phyloP scores from a whole-genome alignment of 306 rosid genomes.

The Echinosophora koreensis region DNA sequence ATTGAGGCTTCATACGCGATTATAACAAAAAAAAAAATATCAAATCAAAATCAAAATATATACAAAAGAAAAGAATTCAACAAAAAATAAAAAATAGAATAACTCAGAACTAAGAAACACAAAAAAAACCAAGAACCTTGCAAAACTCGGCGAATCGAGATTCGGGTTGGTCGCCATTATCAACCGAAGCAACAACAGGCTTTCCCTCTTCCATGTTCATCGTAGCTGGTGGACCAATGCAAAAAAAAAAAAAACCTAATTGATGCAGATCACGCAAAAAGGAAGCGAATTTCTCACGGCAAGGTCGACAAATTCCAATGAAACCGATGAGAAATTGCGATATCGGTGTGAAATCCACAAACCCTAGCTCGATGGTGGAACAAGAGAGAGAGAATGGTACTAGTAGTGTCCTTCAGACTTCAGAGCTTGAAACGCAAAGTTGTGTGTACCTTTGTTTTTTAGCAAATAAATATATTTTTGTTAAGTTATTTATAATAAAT shows the following conservation, averaged over 20 bases:
- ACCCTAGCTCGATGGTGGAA: slow-evolving; percentile 37
- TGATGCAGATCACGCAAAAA: slow-evolving; percentile 19
- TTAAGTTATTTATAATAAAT: too few relatives aligned
- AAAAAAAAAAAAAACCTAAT: slow-evolving; percentile 47
- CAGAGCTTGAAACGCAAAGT: background rate
- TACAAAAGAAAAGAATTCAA: background rate
- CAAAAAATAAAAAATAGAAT: too few relatives aligned
- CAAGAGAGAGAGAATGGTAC: background rate
- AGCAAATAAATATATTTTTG: too few relatives aligned
- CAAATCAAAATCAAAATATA: background rate
- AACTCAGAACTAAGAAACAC: background rate
- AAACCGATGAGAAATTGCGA: background rate
- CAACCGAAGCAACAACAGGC: slow-evolving; percentile 32
- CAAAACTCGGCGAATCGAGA: slow-evolving; percentile 69
- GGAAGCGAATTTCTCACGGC: background rate
- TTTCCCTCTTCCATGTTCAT: slow-evolving; percentile 65
- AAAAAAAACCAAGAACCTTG: slow-evolving; percentile 61
- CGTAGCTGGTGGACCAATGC: slow-evolving; percentile 19
- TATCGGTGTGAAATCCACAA: background rate
- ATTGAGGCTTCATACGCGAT: background rate
- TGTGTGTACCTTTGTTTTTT: too few relatives aligned
- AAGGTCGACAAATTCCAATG: background rate
- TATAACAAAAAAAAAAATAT: background rate
- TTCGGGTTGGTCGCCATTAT: slow-evolving; percentile 49
- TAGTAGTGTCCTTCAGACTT: too few relatives aligned